Percentiles rank a stretch among this genome's conserved stretches.
Evolutionary conservation across 176 grass and related monocot species (phyloP).

Genomic region (Triticum monococcum): DNA sequence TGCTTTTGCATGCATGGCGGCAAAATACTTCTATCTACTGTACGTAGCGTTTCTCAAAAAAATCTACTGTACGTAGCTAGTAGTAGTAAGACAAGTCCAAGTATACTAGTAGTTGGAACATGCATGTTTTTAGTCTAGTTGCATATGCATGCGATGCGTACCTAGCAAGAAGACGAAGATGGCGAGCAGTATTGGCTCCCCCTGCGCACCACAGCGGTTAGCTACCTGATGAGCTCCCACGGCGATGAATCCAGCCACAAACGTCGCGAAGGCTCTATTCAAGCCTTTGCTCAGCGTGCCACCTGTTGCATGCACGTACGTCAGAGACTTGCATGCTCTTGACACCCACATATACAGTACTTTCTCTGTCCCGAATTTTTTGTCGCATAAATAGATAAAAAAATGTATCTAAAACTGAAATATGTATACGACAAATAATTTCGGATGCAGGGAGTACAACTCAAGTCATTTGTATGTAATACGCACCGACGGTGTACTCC

Average conservation of each 20-base stretch:
- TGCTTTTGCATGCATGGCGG: not conserved
- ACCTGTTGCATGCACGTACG: conserved; percentile 29
- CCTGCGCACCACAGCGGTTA: conserved; percentile 43
- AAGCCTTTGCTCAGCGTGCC: conserved; percentile 78
- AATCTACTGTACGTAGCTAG: too few species aligned
- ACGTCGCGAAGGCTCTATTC: conserved; percentile 59
- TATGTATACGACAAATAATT: too few species aligned
- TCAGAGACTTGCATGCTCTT: not conserved
- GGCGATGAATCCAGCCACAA: conserved; percentile 62
- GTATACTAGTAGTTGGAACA: not conserved
- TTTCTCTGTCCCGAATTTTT: too few species aligned
- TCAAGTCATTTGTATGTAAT: too few species aligned
- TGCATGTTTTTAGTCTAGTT: too few species aligned
- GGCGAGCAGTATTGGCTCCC: conserved; percentile 65
- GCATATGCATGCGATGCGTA: not conserved
- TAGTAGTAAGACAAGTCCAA: not conserved
- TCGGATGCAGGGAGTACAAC: too few species aligned
- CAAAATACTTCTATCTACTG: not conserved
- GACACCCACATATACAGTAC: too few species aligned
- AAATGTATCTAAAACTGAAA: too few species aligned
- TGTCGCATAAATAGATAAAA: too few species aligned
- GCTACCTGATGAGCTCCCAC: conserved; percentile 74
- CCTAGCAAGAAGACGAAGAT: conserved; percentile 84
- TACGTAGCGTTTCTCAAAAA: too few species aligned
- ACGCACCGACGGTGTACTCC: conserved; percentile 84